Percentiles rank a stretch among this genome's conserved stretches.
Evolutionary conservation across 495 filamentous ascomycete genomes (phyloP).

Genomic region (Aspergillus asperescens): DNA sequence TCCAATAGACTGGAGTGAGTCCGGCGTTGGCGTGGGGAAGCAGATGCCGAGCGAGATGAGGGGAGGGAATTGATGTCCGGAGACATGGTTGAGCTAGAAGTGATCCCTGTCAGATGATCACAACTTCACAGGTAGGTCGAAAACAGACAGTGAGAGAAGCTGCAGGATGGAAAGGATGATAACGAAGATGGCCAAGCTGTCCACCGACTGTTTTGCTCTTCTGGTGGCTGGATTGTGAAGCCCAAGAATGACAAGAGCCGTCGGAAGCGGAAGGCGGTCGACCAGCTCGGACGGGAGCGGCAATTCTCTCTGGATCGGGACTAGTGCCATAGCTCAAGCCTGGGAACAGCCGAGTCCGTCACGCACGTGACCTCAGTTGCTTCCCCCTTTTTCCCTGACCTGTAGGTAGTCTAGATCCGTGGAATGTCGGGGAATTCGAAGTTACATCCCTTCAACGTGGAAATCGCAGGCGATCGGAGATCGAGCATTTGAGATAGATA

Average conservation of each 20-base stretch:
- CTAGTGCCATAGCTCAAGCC: neutral
- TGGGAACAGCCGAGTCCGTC: slow-evolving; percentile 10
- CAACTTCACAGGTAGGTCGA: neutral
- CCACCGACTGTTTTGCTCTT: neutral
- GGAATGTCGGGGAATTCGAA: slow-evolving; percentile 6
- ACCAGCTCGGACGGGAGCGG: neutral
- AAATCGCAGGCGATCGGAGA: neutral
- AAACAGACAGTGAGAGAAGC: neutral
- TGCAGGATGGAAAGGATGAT: neutral
- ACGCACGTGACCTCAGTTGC: slow-evolving; percentile 3
- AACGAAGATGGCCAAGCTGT: neutral
- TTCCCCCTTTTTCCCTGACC: neutral
- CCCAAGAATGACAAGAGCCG: neutral
- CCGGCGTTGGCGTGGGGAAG: slow-evolving; percentile 32
- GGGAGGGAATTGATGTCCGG: slow-evolving; percentile 76
- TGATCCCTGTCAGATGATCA: neutral
- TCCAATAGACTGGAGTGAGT: slow-evolving; percentile 21
- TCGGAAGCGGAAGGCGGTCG: slow-evolving; percentile 6
- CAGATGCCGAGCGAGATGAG: slow-evolving; percentile 52
- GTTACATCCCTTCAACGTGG: slow-evolving; percentile 2
- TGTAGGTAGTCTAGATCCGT: neutral
- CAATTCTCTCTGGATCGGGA: neutral
- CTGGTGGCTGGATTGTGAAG: neutral
- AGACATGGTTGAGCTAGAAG: slow-evolving; percentile 37
- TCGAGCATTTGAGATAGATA: slow-evolving; percentile 21